These are phyloP conservation scores for Trichoderma atroviride DNA, from an alignment of 2,329 filamentous ascomycete species.

Conservation along the genomic window DNA sequence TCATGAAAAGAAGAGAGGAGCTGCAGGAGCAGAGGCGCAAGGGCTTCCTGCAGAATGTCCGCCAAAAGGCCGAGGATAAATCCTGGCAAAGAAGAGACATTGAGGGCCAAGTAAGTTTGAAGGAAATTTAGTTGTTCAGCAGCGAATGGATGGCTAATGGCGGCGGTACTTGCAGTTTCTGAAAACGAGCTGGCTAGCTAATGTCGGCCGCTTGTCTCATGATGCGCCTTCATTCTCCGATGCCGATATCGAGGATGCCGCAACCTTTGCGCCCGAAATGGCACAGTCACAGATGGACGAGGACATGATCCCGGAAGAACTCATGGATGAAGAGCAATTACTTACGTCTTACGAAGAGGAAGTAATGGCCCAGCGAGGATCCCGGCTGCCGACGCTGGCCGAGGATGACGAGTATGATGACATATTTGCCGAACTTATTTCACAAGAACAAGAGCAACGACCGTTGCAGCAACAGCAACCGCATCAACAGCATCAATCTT, in stretches of 20 bases:
- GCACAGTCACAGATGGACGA: slow-evolving; percentile 39
- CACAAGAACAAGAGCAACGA: slow-evolving; percentile 38
- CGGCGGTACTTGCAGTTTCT: slow-evolving; percentile 36
- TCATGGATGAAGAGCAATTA: slow-evolving; percentile 58
- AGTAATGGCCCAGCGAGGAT: slow-evolving; percentile 32
- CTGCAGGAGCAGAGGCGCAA: slow-evolving; percentile 65
- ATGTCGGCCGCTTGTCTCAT: slow-evolving; percentile 39
- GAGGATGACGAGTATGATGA: slow-evolving; percentile 63
- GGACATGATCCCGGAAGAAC: slow-evolving; percentile 56
- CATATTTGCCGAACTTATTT: slow-evolving; percentile 55
- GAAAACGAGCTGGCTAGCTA: slow-evolving; percentile 41
- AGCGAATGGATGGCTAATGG: background rate
- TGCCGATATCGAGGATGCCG: slow-evolving; percentile 56
- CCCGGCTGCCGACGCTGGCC: slow-evolving; percentile 43
- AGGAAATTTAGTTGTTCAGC: background rate
- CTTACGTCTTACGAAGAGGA: slow-evolving; percentile 50
- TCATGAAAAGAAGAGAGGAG: slow-evolving; percentile 63
- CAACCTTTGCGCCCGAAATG: slow-evolving; percentile 40
- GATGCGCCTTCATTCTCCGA: slow-evolving; percentile 49
- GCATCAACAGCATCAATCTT: slow-evolving; percentile 5
- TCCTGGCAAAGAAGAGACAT: slow-evolving; percentile 63
- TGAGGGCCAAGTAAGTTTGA: slow-evolving; percentile 52
- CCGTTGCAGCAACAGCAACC: slow-evolving; percentile 18
- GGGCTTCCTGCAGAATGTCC: slow-evolving; percentile 69
- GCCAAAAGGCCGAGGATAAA: slow-evolving; percentile 61